Conservation (phyloP, 176 grass and related monocot genomes). For the Juncus inflexus region DNA sequence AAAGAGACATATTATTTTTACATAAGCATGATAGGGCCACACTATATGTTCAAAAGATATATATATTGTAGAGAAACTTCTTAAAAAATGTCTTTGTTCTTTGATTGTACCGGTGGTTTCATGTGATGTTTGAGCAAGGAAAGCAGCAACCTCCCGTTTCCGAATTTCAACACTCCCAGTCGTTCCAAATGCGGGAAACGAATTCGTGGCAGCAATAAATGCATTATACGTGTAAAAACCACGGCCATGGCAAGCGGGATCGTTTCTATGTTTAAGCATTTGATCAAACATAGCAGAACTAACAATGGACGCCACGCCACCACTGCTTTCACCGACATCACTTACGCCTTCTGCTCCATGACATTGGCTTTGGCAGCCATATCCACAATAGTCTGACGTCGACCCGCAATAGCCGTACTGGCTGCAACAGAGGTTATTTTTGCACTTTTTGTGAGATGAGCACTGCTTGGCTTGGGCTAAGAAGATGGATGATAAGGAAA, state of each 20-base stretch:
- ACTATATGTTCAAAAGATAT: neutral
- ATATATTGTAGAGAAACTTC: neutral
- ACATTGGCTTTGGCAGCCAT: constrained; percentile 38
- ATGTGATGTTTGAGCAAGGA: constrained; percentile 63
- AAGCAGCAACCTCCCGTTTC: constrained; percentile 45
- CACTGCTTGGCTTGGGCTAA: neutral
- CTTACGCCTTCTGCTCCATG: neutral
- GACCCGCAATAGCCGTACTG: constrained; percentile 33
- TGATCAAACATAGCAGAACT: constrained; percentile 30
- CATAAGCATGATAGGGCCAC: too few species aligned
- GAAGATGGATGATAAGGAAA: neutral
- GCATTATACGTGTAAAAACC: constrained; percentile 52
- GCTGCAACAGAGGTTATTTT: constrained; percentile 38
- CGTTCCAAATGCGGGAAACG: constrained; percentile 32
- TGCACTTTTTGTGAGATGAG: constrained; percentile 11
- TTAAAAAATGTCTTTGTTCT: neutral
- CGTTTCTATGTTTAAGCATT: constrained; percentile 55
- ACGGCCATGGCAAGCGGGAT: constrained; percentile 15
- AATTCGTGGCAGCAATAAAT: constrained; percentile 43
- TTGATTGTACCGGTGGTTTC: constrained; percentile 33
- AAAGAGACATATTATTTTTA: too few species aligned
- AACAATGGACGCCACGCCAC: constrained; percentile 35
- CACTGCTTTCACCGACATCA: too few species aligned
- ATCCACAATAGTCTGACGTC: constrained; percentile 22
- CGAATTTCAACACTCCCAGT: neutral